Conservation (phyloP, 2,329 filamentous ascomycete species). For the Amesomyces nigricolor region DNA sequence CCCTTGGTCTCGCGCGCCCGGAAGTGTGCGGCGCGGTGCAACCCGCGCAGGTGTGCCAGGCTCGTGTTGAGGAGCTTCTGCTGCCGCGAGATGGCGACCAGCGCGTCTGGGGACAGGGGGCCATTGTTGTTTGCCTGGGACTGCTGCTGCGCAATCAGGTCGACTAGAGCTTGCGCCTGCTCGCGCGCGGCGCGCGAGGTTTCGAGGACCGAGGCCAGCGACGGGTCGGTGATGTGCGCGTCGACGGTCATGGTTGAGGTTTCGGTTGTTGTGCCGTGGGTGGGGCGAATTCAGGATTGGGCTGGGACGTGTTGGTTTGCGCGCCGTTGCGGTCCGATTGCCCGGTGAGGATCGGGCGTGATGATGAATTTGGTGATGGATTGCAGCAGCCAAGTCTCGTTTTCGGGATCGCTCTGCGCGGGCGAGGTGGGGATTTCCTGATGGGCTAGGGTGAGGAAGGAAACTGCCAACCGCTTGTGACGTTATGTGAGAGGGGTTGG, state of each 20-base stretch:
- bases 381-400: neutral
- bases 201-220: slow-evolving; percentile 62
- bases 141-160: slow-evolving; percentile 39
- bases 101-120: slow-evolving; percentile 41
- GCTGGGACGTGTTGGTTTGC: no score
- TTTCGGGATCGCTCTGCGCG: neutral
- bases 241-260: slow-evolving; percentile 12
- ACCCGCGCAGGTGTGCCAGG: slow-evolving; percentile 71
- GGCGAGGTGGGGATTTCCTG: neutral
- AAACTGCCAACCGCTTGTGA: no score
- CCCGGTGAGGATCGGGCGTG: neutral
- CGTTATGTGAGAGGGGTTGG: no score
- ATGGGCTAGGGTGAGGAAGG: neutral
- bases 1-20: slow-evolving; percentile 80
- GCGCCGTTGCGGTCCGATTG: no score
- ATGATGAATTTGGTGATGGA: neutral
- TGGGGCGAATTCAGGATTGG: neutral
- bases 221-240: slow-evolving; percentile 53
- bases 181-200: slow-evolving; percentile 68
- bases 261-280: neutral
- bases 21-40: slow-evolving; percentile 78
- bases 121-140: slow-evolving; percentile 39
- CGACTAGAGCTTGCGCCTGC: slow-evolving; percentile 63
- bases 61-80: slow-evolving; percentile 77
- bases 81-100: slow-evolving; percentile 61